phyloP scores from a whole-genome alignment of 805 yeast genomes.

The Ogataea pilisensis region DNA sequence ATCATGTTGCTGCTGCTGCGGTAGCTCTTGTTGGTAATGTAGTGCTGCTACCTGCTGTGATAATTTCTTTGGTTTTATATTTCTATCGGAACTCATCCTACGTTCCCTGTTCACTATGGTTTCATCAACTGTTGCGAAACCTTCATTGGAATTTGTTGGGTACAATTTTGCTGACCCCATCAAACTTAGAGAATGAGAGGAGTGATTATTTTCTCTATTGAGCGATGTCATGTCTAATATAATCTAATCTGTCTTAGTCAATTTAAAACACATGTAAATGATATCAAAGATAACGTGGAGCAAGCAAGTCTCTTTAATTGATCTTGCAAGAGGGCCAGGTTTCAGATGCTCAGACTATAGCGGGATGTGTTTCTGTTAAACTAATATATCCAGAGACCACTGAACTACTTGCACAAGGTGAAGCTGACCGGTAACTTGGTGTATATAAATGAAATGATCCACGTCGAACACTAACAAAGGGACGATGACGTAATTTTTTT shows the following conservation, averaged over 20 bases:
- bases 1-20: constrained; percentile 11
- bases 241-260: too few species aligned
- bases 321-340: not conserved
- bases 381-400: too few species aligned
- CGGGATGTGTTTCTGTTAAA: not conserved
- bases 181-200: not conserved
- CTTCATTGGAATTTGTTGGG: not conserved
- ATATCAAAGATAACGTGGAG: too few species aligned
- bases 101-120: not conserved
- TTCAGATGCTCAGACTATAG: not conserved
- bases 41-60: not conserved
- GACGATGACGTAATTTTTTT: too few species aligned
- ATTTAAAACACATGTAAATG: too few species aligned
- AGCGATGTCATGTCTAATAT: not conserved
- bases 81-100: not conserved
- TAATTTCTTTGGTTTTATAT: not conserved
- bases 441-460: too few species aligned
- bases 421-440: too few species aligned
- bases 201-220: not conserved
- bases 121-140: not conserved
- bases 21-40: not conserved
- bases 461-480: too few species aligned
- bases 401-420: too few species aligned
- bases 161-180: not conserved
- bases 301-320: not conserved